Evolutionary conservation across 2,329 filamentous ascomycete genomes (phyloP), one percentile per base, ranked within the genome.

Genomic region (Talaromyces pinophilus): DNA sequence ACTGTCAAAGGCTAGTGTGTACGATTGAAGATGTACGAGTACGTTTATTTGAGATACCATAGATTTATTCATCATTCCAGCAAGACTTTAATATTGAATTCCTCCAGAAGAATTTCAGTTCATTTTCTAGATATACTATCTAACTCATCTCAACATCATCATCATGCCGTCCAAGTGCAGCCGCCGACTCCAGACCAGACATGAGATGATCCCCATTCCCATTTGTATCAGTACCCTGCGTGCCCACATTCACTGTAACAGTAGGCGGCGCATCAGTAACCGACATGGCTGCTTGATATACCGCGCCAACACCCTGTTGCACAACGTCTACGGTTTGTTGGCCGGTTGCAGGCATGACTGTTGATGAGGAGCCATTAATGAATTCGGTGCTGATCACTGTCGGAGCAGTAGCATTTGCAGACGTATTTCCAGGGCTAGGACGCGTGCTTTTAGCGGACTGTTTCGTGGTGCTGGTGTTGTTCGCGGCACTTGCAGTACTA

Each of bases 401-500:
- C n/a, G 66, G 63, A 40, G 55, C 57, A 57, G 52, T 59, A 22
- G 35, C n/a, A 25, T 35, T 55, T n/a, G 54, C 40, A 19, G 35
- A 44, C 15, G 40, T 28, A 13, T 28, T 46, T 8, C 57, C 40
- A n/a, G 57, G 57, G 19, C 57, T 46, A 59, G 33, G 61, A 15
- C 25, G 61, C 63, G 44, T 17, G 22, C 33, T n/a, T 38, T 60
- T 59, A 11, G n/a, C 54, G 8, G 25, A 28, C 30, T 52, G 52
- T 42, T 52, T 63, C 4, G 59, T 6, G 10, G 30, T 55, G 6
- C 44, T 22, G 38, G 59, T n/a, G n/a, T 40, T 57, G 19, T n/a
- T 72, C 2, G 74, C 48, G 22, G 71, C 71, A 5, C 70, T 66
- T 10, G 6, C 60, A 40, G 30, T 69, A 44, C 73, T 70, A 59